phyloP scores from a whole-genome alignment of 495 filamentous ascomycete genomes.

The Penicillium ochrochloron region DNA sequence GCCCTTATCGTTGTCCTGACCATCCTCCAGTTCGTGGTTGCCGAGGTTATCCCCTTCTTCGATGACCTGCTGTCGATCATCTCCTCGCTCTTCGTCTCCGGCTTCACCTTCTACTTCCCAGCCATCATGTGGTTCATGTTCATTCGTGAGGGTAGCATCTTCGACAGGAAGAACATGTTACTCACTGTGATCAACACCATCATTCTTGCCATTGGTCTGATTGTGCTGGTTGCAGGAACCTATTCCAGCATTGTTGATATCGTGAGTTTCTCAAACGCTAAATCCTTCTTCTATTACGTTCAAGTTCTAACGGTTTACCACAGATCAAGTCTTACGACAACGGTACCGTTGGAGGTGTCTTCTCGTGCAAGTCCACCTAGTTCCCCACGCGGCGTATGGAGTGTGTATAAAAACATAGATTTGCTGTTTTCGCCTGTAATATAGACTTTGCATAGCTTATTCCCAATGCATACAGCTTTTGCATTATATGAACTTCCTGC shows the following conservation, averaged over 20 bases:
- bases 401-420: conserved; percentile 10
- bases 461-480: background rate
- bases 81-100: conserved; percentile 42
- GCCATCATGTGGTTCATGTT: conserved; percentile 66
- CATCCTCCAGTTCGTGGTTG: conserved; percentile 63
- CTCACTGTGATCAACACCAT: background rate
- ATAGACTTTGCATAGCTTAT: conserved; percentile 10
- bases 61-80: conserved; percentile 59
- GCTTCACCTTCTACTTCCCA: conserved; percentile 28
- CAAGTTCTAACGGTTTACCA: background rate
- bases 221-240: conserved; percentile 9
- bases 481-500: background rate
- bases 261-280: background rate
- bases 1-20: conserved; percentile 55
- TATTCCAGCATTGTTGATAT: conserved; percentile 6
- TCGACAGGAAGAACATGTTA: conserved; percentile 1
- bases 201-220: conserved; percentile 5
- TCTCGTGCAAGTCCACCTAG: conserved; percentile 10
- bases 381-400: background rate
- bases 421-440: conserved; percentile 3
- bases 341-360: conserved; percentile 1
- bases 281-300: too few species aligned
- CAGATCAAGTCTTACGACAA: conserved; percentile 7
- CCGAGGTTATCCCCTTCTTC: conserved; percentile 69
- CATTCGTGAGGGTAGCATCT: conserved; percentile 40